Evolutionary conservation across 2,329 filamentous ascomycete species (phyloP).

Genomic region (Rosellinia necatrix): DNA sequence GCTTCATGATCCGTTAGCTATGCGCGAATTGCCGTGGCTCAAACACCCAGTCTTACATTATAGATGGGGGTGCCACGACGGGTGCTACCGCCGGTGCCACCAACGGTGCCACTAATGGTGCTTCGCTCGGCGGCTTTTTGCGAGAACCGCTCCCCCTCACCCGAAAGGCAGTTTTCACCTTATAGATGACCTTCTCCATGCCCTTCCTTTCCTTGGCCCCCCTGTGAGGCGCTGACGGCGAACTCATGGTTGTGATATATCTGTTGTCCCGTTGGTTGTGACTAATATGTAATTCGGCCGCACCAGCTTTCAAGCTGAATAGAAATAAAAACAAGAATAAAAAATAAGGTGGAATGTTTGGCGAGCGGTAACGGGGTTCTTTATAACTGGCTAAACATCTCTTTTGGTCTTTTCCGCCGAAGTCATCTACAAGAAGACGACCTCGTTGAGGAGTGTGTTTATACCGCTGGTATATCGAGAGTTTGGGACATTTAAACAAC

Average conservation of each 20-base stretch:
- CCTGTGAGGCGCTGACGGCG: slow-evolving; percentile 29
- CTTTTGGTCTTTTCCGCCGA: slow-evolving; percentile 3
- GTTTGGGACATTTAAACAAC: neutral
- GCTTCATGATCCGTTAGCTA: slow-evolving; percentile 29
- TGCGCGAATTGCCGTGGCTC: neutral
- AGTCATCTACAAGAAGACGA: neutral
- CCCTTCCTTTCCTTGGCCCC: slow-evolving; percentile 49
- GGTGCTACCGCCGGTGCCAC: too few species aligned
- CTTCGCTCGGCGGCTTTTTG: slow-evolving; percentile 21
- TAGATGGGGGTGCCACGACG: slow-evolving; percentile 11
- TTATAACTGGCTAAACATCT: slow-evolving; percentile 20
- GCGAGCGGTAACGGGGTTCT: neutral
- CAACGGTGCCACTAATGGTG: too few species aligned
- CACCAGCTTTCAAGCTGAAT: too few species aligned
- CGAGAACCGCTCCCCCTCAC: slow-evolving; percentile 47
- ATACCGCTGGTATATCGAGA: neutral
- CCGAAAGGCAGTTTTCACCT: slow-evolving; percentile 54
- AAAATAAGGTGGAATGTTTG: neutral
- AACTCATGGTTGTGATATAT: slow-evolving; percentile 32
- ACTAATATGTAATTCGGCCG: slow-evolving; percentile 2
- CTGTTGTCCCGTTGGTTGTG: neutral
- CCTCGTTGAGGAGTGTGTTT: neutral
- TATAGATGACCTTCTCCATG: slow-evolving; percentile 52
- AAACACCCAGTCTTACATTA: slow-evolving; percentile 31
- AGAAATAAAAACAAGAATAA: too few species aligned